Evolutionary conservation across 2,329 filamentous ascomycete genomes (phyloP).

Genomic region (Rutstroemia sp.): DNA sequence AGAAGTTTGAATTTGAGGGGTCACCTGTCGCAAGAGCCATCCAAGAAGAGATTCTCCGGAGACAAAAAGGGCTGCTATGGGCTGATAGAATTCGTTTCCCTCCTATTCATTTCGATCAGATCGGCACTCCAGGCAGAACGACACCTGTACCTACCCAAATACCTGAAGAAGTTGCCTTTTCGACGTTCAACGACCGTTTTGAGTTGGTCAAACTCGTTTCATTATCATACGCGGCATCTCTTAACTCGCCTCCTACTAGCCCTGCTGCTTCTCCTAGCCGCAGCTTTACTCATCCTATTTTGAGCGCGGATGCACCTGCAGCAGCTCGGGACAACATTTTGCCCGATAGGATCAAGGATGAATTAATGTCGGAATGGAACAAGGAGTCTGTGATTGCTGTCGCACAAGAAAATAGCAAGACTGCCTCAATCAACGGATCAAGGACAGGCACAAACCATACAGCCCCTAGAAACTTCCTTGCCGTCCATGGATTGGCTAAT

Average conservation of each 20-base stretch:
- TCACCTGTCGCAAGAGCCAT: conserved; percentile 64
- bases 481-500: conserved; percentile 45
- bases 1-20: conserved; percentile 69
- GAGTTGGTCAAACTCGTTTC: conserved; percentile 70
- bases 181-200: conserved; percentile 68
- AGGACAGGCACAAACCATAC: conserved; percentile 49
- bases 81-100: conserved; percentile 67
- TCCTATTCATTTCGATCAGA: conserved; percentile 52
- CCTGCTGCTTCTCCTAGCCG: conserved; percentile 64
- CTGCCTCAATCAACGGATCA: conserved; percentile 70
- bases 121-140: conserved; percentile 46
- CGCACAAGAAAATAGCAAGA: conserved; percentile 61
- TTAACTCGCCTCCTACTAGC: conserved; percentile 59
- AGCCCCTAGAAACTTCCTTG: conserved; percentile 45
- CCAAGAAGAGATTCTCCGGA: conserved; percentile 66
- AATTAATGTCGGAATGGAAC: conserved; percentile 75
- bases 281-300: conserved; percentile 52
- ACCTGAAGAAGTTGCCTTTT: conserved; percentile 55
- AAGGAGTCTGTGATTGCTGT: conserved; percentile 64
- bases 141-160: conserved; percentile 40
- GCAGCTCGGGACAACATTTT: conserved; percentile 45
- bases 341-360: conserved; percentile 59
- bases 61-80: conserved; percentile 73
- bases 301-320: conserved; percentile 41
- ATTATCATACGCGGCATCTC: conserved; percentile 56